Conservation (phyloP, 352 stramenopile species). For the Phytophthora aleatoria region DNA sequence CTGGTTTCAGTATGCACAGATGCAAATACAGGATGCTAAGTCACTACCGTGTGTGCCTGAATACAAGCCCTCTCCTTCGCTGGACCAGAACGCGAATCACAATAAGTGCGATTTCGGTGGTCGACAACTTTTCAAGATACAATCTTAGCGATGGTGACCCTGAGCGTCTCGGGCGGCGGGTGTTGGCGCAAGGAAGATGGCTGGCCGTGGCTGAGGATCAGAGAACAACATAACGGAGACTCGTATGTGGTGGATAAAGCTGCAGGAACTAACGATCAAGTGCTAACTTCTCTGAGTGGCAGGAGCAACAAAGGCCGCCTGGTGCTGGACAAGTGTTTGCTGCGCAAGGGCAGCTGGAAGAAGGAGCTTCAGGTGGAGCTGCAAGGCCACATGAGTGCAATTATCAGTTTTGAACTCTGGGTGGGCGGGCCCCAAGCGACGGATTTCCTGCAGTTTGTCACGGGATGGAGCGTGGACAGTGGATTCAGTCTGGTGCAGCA, state of each 20-base stretch:
- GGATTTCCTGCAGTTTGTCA: conserved; percentile 40
- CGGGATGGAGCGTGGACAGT: conserved; percentile 29
- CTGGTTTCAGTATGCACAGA: conserved; percentile 19
- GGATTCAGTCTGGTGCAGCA: conserved; percentile 17
- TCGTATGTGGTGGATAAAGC: conserved; percentile 5
- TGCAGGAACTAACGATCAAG: not conserved
- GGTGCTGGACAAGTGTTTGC: conserved; percentile 23
- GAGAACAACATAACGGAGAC: not conserved
- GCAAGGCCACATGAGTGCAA: not conserved
- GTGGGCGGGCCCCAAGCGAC: not conserved
- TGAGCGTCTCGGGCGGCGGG: conserved; percentile 11
- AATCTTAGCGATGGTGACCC: conserved; percentile 9
- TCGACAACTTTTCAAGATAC: conserved; percentile 22
- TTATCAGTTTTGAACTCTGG: conserved; percentile 28
- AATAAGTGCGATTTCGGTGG: conserved; percentile 26
- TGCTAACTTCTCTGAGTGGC: not conserved
- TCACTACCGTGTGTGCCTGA: not conserved
- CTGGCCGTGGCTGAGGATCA: conserved; percentile 10
- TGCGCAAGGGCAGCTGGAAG: conserved; percentile 1
- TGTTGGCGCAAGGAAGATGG: conserved; percentile 8
- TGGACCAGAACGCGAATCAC: conserved; percentile 4
- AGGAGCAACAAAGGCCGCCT: conserved; percentile 1
- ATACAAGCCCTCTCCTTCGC: conserved; percentile 2
- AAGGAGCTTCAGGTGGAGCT: conserved; percentile 12
- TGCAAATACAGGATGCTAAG: not conserved